phyloP scores from a whole-genome alignment of 1,139 yeast species.

The Yamadazyma mexicana region DNA sequence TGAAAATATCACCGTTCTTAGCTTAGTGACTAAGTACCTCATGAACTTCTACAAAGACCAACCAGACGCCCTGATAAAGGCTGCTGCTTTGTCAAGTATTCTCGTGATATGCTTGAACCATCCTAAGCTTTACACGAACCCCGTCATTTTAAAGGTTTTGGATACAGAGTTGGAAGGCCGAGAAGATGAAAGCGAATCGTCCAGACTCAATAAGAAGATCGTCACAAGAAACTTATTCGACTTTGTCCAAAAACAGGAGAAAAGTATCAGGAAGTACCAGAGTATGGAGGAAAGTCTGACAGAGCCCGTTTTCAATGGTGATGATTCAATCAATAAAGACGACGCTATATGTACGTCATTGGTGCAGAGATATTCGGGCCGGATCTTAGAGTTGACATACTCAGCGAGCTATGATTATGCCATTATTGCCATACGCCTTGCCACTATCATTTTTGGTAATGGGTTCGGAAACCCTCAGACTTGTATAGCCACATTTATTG shows the following conservation, averaged over 20 bases:
- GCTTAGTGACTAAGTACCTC: conserved; percentile 56
- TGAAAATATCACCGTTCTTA: conserved; percentile 53
- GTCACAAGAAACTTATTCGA: conserved; percentile 56
- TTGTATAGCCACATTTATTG: conserved; percentile 68
- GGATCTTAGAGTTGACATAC: conserved; percentile 38
- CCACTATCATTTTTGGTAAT: conserved; percentile 54
- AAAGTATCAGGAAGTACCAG: conserved; percentile 34
- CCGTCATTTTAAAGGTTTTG: conserved; percentile 50
- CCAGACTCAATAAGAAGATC: conserved; percentile 34
- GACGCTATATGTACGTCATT: conserved; percentile 76
- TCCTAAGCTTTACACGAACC: conserved; percentile 61
- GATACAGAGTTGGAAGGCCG: conserved; percentile 48
- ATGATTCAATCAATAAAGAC: conserved; percentile 42
- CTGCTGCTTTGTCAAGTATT: conserved; percentile 56
- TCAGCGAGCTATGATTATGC: conserved; percentile 38
- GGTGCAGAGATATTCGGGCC: conserved; percentile 59
- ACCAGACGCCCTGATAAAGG: conserved; percentile 34
- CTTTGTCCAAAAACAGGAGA: conserved; percentile 48
- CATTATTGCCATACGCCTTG: conserved; percentile 49
- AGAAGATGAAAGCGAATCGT: conserved; percentile 24
- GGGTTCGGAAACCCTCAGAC: conserved; percentile 77
- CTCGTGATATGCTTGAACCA: conserved; percentile 58
- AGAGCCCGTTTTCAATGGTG: conserved; percentile 58
- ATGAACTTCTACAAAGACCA: conserved; percentile 45
- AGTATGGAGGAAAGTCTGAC: conserved; percentile 27